Evolutionary conservation across 805 yeast genomes (phyloP).

Genomic region (Yamadazyma insecticola): DNA sequence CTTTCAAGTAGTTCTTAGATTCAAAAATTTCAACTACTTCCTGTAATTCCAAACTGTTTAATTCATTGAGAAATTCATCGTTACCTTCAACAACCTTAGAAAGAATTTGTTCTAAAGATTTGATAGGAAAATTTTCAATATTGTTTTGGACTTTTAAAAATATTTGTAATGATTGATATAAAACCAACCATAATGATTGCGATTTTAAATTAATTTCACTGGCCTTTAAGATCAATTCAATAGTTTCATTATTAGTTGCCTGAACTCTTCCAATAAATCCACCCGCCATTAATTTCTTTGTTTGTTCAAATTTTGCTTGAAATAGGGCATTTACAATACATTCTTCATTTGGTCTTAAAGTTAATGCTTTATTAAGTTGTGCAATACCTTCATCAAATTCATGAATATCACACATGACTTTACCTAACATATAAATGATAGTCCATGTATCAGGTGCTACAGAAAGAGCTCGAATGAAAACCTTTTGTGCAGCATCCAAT

Average conservation of each 20-base stretch:
- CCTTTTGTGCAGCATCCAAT: conserved; percentile 80
- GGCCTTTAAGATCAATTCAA: conserved; percentile 39
- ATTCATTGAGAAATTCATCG: conserved; percentile 19
- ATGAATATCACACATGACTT: conserved; percentile 57
- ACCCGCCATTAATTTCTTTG: conserved; percentile 45
- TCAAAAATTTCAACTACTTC: conserved; percentile 16
- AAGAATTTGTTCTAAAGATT: conserved; percentile 18
- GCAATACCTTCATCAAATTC: conserved; percentile 60
- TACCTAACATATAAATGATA: conserved; percentile 63
- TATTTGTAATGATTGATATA: conserved; percentile 54
- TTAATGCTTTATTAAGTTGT: conserved; percentile 40
- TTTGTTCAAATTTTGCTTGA: conserved; percentile 52
- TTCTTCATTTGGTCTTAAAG: conserved; percentile 42
- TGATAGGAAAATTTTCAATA: conserved; percentile 44
- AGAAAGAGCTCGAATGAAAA: conserved; percentile 61
- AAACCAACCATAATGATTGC: conserved; percentile 61
- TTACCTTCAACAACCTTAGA: conserved; percentile 7
- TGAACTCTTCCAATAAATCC: conserved; percentile 70
- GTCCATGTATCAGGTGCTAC: conserved; percentile 55
- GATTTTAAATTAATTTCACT: conserved; percentile 33
- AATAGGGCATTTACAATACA: conserved; percentile 48
- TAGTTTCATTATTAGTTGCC: conserved; percentile 41
- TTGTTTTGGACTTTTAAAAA: conserved; percentile 54
- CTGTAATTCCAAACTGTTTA: conserved; percentile 11
- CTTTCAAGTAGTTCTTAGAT: conserved; percentile 16